These are phyloP conservation scores for Gyrodon lividus DNA, from an alignment of 768 basidiomycete species.

Conservation along the genomic window DNA sequence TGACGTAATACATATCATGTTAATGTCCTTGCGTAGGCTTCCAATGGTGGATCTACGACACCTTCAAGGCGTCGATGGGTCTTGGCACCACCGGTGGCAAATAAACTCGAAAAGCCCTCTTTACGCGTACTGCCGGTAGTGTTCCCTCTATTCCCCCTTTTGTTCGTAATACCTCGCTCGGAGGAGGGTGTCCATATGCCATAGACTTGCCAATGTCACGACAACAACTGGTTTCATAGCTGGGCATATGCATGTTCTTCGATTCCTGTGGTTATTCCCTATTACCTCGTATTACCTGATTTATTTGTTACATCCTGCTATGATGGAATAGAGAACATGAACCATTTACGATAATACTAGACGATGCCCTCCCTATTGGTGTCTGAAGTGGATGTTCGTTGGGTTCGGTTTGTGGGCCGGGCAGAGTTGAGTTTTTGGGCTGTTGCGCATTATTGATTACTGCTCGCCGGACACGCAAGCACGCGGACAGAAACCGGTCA, in stretches of 20 bases:
- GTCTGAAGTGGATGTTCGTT: background rate
- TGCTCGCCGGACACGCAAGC: too few species aligned
- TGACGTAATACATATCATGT: background rate
- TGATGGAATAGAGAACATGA: slow-evolving; percentile 5
- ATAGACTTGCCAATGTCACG: slow-evolving; percentile 9
- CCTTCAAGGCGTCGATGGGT: slow-evolving; percentile 82
- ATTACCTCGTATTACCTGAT: background rate
- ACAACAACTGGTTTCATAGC: slow-evolving; percentile 1
- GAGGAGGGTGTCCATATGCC: slow-evolving; percentile 13
- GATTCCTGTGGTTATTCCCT: background rate
- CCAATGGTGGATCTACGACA: slow-evolving; percentile 95
- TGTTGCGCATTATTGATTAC: too few species aligned
- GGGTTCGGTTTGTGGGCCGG: too few species aligned
- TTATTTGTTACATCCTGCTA: background rate
- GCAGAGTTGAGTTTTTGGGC: too few species aligned
- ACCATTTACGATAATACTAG: background rate
- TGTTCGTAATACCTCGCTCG: slow-evolving; percentile 11
- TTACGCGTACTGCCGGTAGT: background rate
- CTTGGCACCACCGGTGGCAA: slow-evolving; percentile 89
- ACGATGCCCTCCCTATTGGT: background rate
- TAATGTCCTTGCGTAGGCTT: slow-evolving; percentile 48
- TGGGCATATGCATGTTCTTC: background rate
- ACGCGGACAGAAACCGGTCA: too few species aligned
- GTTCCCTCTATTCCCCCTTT: background rate
- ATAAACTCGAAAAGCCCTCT: slow-evolving; percentile 40